These are phyloP conservation scores for Xerocomus brunneocitrinus DNA, from an alignment of 768 basidiomycete genomes.

Conservation along the genomic window DNA sequence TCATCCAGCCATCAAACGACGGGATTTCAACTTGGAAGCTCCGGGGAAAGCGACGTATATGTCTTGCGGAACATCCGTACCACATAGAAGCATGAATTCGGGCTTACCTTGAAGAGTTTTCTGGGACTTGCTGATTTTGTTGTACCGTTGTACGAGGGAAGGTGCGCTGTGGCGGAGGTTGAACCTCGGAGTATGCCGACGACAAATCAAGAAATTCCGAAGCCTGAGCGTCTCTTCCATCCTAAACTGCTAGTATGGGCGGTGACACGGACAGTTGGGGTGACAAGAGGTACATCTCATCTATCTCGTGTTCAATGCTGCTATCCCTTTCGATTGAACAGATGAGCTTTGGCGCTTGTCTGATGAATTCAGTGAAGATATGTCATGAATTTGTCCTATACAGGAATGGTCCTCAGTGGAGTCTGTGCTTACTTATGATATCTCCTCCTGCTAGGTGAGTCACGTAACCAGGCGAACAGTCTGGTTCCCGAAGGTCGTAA, in stretches of 20 bases:
- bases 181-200: conserved; percentile 28
- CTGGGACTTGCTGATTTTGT: conserved; percentile 27
- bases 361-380: neutral
- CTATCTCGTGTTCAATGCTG: too few relatives aligned
- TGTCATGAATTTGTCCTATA: too few relatives aligned
- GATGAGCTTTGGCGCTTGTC: neutral
- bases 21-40: conserved; percentile 2
- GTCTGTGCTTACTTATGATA: too few relatives aligned
- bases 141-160: conserved; percentile 9
- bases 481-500: neutral
- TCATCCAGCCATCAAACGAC: conserved; percentile 41
- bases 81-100: conserved; percentile 27
- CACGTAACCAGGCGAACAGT: too few relatives aligned
- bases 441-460: too few relatives aligned
- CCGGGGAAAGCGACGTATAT: neutral
- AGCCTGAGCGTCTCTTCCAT: neutral
- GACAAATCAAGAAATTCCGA: conserved; percentile 8
- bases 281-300: too few relatives aligned
- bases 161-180: conserved; percentile 13
- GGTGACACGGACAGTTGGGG: too few relatives aligned
- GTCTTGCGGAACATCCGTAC: conserved; percentile 9
- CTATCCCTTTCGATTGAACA: neutral
- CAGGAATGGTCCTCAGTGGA: too few relatives aligned
- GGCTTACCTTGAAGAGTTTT: conserved; percentile 60
- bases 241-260: too few relatives aligned